phyloP scores from a whole-genome alignment of 2,329 filamentous ascomycete species.

The Sporothrix luriei region DNA sequence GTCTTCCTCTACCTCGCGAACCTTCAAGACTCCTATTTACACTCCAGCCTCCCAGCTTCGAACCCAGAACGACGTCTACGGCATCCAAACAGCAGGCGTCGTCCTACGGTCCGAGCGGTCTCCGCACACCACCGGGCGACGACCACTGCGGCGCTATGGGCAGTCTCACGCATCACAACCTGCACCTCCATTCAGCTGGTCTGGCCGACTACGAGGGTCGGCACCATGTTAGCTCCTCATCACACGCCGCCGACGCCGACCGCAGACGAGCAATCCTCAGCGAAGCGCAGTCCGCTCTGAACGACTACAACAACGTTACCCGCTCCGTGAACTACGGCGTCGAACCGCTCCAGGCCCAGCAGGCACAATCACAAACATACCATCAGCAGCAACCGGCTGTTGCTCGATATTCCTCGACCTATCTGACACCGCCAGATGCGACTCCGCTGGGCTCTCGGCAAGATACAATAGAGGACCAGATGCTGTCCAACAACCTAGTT shows the following conservation, averaged over 20 bases:
- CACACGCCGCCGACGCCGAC: constrained; percentile 35
- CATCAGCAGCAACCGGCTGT: not conserved
- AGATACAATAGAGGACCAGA: not conserved
- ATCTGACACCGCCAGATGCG: constrained; percentile 12
- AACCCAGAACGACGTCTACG: not conserved
- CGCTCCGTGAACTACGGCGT: constrained; percentile 10
- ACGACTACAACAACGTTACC: constrained; percentile 36
- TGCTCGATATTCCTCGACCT: not conserved
- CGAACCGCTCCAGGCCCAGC: not conserved
- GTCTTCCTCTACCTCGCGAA: constrained; percentile 6
- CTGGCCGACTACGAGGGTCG: constrained; percentile 40
- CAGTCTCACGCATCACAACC: constrained; percentile 38
- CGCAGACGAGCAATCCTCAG: constrained; percentile 35
- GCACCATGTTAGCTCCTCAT: constrained; percentile 27
- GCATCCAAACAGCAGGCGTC: not conserved
- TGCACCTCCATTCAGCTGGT: constrained; percentile 38
- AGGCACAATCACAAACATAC: not conserved
- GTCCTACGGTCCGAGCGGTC: constrained; percentile 33
- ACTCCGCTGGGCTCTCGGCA: not conserved
- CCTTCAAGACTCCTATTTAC: not conserved
- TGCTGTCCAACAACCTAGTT: constrained; percentile 1
- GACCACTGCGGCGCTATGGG: constrained; percentile 41
- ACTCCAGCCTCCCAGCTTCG: not conserved
- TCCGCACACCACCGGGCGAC: constrained; percentile 41
- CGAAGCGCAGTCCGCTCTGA: constrained; percentile 33